A percentile compares a stretch with the other conserved stretches of the same genome.
Conservation (phyloP, 1,284 basidiomycete genomes). For the Rhodotorula glutinis region DNA sequence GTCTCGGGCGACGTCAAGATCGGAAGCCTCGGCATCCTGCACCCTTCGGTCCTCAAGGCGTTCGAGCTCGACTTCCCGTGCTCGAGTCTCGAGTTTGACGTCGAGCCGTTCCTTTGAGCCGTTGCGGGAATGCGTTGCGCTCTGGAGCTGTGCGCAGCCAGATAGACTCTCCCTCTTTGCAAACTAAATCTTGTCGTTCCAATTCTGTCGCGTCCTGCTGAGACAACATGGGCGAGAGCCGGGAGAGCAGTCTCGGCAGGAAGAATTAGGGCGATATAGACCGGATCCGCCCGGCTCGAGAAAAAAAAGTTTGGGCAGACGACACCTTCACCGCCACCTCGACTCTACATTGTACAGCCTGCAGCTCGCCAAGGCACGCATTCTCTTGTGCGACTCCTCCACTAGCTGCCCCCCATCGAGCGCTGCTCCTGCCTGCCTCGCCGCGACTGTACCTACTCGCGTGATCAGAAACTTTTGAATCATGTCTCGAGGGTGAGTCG, state of each 20-base stretch:
- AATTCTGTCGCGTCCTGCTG: too few species aligned
- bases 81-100: slow-evolving; percentile 86
- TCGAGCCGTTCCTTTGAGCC: slow-evolving; percentile 82
- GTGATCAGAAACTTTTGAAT: neutral
- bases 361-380: neutral
- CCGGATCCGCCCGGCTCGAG: too few species aligned
- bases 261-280: too few species aligned
- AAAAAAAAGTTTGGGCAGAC: neutral
- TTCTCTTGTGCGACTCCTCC: too few species aligned
- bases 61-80: slow-evolving; percentile 96
- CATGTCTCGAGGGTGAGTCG: slow-evolving; percentile 37
- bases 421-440: neutral
- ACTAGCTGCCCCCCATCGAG: too few species aligned
- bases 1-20: slow-evolving; percentile 62
- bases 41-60: slow-evolving; percentile 82
- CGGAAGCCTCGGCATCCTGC: slow-evolving; percentile 81
- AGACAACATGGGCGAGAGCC: too few species aligned
- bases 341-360: neutral
- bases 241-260: too few species aligned
- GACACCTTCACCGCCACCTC: neutral
- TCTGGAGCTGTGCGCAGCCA: neutral
- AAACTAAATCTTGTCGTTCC: neutral
- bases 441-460: neutral
- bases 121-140: neutral
- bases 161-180: neutral